Conservation (phyloP, 2,329 filamentous ascomycete species). For the Clonostachys sp. region DNA sequence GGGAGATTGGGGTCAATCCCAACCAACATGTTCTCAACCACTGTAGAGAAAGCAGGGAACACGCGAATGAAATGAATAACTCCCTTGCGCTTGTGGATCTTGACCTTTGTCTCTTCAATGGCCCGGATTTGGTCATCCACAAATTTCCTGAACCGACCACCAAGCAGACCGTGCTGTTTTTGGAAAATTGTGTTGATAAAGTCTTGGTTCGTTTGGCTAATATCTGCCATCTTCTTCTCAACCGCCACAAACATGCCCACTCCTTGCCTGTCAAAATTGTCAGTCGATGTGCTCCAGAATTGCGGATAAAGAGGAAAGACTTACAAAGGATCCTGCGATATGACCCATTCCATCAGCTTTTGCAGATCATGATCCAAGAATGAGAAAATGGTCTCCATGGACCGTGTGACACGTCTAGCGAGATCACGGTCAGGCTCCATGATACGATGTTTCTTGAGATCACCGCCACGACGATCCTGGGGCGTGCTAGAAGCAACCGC, state of each 20-base stretch:
- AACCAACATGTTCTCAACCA: constrained; percentile 78
- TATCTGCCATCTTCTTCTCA: constrained; percentile 72
- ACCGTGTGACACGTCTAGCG: constrained; percentile 76
- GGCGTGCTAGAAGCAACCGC: constrained; percentile 64
- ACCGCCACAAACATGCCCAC: constrained; percentile 80
- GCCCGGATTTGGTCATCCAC: constrained; percentile 92
- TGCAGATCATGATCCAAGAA: constrained; percentile 79
- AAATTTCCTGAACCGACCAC: constrained; percentile 77
- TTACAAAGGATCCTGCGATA: constrained; percentile 76
- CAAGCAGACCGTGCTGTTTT: constrained; percentile 71
- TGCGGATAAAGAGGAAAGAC: constrained; percentile 22
- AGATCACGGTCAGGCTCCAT: constrained; percentile 87
- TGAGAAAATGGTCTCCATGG: constrained; percentile 84
- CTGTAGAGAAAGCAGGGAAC: constrained; percentile 80
- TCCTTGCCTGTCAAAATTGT: constrained; percentile 60
- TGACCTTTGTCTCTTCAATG: constrained; percentile 97
- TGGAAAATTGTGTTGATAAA: constrained; percentile 78
- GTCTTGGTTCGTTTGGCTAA: constrained; percentile 90
- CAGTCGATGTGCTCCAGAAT: constrained; percentile 2
- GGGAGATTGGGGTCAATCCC: constrained; percentile 50
- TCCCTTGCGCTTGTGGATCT: constrained; percentile 97
- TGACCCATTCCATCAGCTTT: constrained; percentile 76
- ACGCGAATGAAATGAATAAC: constrained; percentile 93
- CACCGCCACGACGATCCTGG: constrained; percentile 63
- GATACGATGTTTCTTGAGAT: constrained; percentile 68